A percentile compares a stretch with the other conserved stretches of the same genome.
These are phyloP conservation scores for Urtica urens DNA, from an alignment of 306 rosid species.

Conservation along the genomic window DNA sequence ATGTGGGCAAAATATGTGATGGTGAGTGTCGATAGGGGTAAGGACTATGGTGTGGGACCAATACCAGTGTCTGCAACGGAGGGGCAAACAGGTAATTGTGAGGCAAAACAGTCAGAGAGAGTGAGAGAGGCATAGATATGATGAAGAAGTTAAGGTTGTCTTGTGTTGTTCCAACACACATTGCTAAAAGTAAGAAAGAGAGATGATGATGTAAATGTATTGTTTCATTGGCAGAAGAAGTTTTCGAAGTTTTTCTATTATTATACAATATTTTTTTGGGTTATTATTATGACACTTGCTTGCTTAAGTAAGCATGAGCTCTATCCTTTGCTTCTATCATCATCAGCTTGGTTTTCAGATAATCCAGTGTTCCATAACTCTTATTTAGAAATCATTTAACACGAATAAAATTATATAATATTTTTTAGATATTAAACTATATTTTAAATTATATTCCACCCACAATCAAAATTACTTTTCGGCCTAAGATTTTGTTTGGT, in stretches of 20 bases:
- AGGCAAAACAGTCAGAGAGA: background rate
- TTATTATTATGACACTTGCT: background rate
- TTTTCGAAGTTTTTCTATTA: too few relatives aligned
- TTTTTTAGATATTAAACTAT: too few relatives aligned
- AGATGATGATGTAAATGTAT: conserved; percentile 8
- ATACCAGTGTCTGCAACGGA: background rate
- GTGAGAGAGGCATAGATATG: background rate
- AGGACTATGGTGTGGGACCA: background rate
- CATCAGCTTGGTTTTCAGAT: too few relatives aligned
- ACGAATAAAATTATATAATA: too few relatives aligned
- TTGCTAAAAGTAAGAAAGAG: conserved; percentile 1
- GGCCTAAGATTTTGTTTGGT: too few relatives aligned
- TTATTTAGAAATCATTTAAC: too few relatives aligned
- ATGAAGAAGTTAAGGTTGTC: conserved; percentile 45
- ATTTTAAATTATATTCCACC: too few relatives aligned
- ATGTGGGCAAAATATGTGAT: background rate
- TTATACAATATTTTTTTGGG: too few relatives aligned
- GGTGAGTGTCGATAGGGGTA: background rate
- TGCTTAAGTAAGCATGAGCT: conserved; percentile 6
- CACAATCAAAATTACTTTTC: too few relatives aligned
- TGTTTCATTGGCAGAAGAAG: conserved; percentile 7
- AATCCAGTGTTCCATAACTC: too few relatives aligned
- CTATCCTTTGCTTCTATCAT: background rate
- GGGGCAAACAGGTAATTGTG: conserved; percentile 1
- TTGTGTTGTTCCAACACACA: conserved; percentile 27